Base-by-base conservation (phyloP, 1,284 basidiomycete genomes). In the Athelia sp. region DNA sequence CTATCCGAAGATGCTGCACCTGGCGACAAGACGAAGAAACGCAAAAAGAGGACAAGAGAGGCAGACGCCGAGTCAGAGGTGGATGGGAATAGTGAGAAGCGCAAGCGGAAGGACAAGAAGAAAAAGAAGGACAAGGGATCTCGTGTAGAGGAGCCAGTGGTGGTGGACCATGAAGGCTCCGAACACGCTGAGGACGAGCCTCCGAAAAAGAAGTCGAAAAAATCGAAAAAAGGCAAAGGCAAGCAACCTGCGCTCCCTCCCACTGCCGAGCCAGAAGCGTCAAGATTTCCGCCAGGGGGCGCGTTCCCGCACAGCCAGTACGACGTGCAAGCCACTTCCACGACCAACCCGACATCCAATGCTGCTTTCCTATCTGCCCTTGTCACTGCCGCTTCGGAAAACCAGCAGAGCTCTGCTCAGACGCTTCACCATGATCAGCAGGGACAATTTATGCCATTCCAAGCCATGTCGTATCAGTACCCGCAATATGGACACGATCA, bases 361-460 rank as follows among this genome's bases (percentile, higher is more conserved):
- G 71, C 73, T 11, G 81, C 79, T n/a, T 75, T 87, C 43, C 65
- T 87, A 23, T 81, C 78, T 49, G 78, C 79, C 0, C 72, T 81
- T n/a, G 72, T 78, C 21, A 75, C 76, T 46, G 76, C 78, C n/a
- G 75, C 79, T 2, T 68, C 75, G n/a, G 69, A 34, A 34, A n/a
- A n/a, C 11, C 11, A 11, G n/a, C 11, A 34, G 11, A 11, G 66
- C 8, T 66, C 69, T 15, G 67, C 68, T n/a, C 62, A 67, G 9
- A 45, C 57, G 3, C 43, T 57, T 29, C 48, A 64, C 43, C 50
- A 22, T 47, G 26, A 38, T 43, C 32, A 11, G 21, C 36, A 45
- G 4, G 10, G 17, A 36, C 11, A 13, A 19, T 19, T 19, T 11
- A 10, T 10, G 11, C 40, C 40, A 43, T 21, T 13, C 11, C 40